Evolutionary conservation across 106 monocot species (phyloP).

Genomic region (Xerophyta viscosa): DNA sequence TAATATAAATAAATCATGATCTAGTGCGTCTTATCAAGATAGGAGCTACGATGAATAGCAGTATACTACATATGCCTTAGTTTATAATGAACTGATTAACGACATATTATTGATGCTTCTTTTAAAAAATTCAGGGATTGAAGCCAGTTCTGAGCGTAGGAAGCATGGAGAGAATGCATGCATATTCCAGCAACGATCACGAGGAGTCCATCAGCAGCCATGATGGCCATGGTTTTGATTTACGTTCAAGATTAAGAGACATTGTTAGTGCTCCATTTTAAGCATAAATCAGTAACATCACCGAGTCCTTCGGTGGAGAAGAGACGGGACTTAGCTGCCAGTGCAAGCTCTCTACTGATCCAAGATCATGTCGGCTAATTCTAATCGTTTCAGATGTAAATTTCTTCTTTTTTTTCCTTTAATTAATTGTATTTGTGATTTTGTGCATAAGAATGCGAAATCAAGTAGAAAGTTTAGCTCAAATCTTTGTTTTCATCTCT

Average conservation of each 20-base stretch:
- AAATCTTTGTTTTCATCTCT: too few species aligned
- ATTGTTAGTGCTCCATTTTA: conserved; percentile 6
- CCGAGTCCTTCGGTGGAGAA: not conserved
- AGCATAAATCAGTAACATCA: not conserved
- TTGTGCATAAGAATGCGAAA: too few species aligned
- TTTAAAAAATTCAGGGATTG: conserved; percentile 1
- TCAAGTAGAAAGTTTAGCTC: too few species aligned
- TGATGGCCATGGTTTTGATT: not conserved
- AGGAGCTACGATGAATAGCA: too few species aligned
- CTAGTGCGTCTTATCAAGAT: too few species aligned
- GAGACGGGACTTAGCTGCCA: not conserved
- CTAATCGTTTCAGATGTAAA: too few species aligned
- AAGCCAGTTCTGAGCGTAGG: conserved; percentile 2
- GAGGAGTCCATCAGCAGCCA: not conserved
- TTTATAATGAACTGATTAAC: not conserved
- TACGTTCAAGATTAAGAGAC: not conserved
- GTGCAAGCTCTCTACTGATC: too few species aligned
- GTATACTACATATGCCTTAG: too few species aligned
- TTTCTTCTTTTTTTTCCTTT: too few species aligned
- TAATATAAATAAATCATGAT: too few species aligned
- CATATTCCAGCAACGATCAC: not conserved
- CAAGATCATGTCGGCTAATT: too few species aligned
- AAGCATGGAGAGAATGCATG: not conserved
- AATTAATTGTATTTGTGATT: too few species aligned
- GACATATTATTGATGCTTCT: not conserved